Evolutionary conservation across 495 filamentous ascomycete genomes (phyloP), one percentile per base, ranked within the genome.

Genomic region (Podospora comata): DNA sequence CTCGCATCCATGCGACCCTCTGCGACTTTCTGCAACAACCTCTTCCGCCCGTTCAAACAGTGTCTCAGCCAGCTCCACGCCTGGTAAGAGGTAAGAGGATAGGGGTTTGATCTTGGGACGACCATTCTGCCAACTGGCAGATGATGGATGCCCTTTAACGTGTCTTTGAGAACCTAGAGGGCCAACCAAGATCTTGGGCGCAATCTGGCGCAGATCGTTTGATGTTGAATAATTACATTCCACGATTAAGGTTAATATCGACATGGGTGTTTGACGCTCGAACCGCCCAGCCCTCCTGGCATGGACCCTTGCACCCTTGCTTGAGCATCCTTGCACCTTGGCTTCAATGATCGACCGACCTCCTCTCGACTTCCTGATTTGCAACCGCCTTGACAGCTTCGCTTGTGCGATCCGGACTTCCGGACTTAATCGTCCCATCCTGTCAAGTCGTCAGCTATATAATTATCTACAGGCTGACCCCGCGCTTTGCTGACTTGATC

Each of bases 361-460:
- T 32, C 30, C 30, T 32, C 30, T 32, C 30, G 7, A 5, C 30
- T 32, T 32, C 30, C 30, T 32, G 57, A 39, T 63, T 44, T 34
- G 27, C 61, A 15, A 58, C 65, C 64, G 54, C 57, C 65, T 56
- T 66, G 68, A 58, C 63, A 59, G 56, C 55, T 60, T 19, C 61
- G 65, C 60, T 32, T 39, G 20, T 61, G 60, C 5, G 34, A 69
- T 62, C 67, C 64, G 64, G 63, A 16, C 27, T 66, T 62, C 68
- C 64, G 48, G 63, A 18, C 34, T 58, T 58, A 58, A 19, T 63
- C 64, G 64, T 63, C 39, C 65, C 58, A 62, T 60, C 30, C 18
- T 4, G 60, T 18, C 15, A 18, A 19, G 23, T 20, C 55, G 55
- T 5, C 48, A 53, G 19, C 48, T 70, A 70, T 70, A 70, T 63